Evolutionary conservation across 176 grass and related monocot species (phyloP).

Genomic region (Olyra latifolia): DNA sequence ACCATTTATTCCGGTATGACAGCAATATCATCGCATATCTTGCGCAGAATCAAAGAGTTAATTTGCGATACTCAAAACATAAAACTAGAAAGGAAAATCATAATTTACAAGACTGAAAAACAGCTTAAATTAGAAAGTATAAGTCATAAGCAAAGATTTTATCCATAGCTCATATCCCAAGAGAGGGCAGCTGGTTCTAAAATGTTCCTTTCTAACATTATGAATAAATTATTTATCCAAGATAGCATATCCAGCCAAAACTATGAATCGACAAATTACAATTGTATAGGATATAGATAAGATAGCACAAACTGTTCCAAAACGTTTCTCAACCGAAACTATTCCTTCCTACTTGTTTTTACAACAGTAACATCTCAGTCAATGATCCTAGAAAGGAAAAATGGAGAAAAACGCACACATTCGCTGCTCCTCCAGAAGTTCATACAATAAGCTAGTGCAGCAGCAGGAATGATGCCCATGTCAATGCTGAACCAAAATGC

Average conservation of each 20-base stretch:
- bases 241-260: slow-evolving; percentile 22
- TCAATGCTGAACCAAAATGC: slow-evolving; percentile 41
- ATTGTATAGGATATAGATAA: slow-evolving; percentile 21
- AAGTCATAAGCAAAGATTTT: not conserved
- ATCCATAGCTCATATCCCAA: not conserved
- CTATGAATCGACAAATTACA: slow-evolving; percentile 49
- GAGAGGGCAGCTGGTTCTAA: not conserved
- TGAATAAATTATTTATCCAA: slow-evolving; percentile 31
- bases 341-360: slow-evolving; percentile 44
- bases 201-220: not conserved
- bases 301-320: slow-evolving; percentile 34
- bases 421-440: slow-evolving; percentile 48
- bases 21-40: not conserved
- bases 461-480: slow-evolving; percentile 28
- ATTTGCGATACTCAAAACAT: not conserved
- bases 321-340: slow-evolving; percentile 32
- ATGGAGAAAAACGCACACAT: slow-evolving; percentile 51
- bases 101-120: not conserved
- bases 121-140: not conserved
- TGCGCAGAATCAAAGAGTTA: not conserved
- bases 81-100: not conserved
- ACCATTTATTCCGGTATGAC: not conserved
- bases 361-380: slow-evolving; percentile 44
- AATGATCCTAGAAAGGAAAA: slow-evolving; percentile 44
- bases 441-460: slow-evolving; percentile 34